phyloP scores from a whole-genome alignment of 2,329 filamentous ascomycete species.

The Microdochium trichocladiopsis region DNA sequence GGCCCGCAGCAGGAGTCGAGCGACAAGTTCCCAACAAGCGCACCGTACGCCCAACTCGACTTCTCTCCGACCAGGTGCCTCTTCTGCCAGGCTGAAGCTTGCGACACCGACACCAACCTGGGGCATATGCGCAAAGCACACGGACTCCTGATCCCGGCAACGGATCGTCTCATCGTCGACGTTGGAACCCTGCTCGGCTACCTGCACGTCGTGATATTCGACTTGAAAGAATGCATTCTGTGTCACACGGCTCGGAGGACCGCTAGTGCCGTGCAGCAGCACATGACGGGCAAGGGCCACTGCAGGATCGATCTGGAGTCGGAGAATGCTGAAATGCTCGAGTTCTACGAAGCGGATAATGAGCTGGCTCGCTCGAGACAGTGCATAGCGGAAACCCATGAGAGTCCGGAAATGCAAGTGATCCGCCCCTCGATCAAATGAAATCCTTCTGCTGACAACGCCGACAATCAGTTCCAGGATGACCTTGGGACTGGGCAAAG shows the following conservation, averaged over 20 bases:
- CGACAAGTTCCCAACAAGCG: too few species aligned
- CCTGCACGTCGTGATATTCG: background rate
- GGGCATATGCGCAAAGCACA: background rate
- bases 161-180: background rate
- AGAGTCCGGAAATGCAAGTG: too few species aligned
- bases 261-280: background rate
- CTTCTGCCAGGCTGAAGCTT: background rate
- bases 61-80: background rate
- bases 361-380: too few species aligned
- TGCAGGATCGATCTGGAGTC: background rate
- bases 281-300: background rate
- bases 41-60: too few species aligned
- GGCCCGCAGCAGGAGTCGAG: too few species aligned
- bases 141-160: background rate
- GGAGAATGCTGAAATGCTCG: background rate
- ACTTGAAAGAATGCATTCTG: background rate
- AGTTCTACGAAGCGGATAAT: background rate
- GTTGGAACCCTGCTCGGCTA: background rate
- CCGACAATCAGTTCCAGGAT: too few species aligned
- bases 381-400: too few species aligned
- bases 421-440: too few species aligned
- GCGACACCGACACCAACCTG: background rate
- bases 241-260: background rate
- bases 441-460: too few species aligned
- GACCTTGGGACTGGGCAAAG: too few species aligned